Evolutionary conservation across 176 grass and related monocot genomes (phyloP), one percentile per base, ranked within the genome.

Genomic region (Ananas comosus): DNA sequence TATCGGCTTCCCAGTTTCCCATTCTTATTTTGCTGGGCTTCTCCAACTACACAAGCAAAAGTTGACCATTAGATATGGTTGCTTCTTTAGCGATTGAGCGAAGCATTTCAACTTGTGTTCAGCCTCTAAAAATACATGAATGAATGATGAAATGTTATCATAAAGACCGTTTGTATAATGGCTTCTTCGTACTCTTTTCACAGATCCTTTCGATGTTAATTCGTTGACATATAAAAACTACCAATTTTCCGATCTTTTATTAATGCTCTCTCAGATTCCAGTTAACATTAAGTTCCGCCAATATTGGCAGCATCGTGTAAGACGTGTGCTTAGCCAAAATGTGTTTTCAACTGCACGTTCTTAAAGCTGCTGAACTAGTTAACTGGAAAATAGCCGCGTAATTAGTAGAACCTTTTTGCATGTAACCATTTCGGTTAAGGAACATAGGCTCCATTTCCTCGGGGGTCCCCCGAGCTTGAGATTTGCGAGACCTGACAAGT

Each of bases 1-100:
- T 28, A 61, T n/a, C 21, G 71, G 84, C 51, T 82, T 99, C 94
- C 89, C 94, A 99, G 64, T 99, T 99, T 80, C 89, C 89, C 84
- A 99, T 76, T 78, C 84, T 88, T 79, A 91, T 91, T 76, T 87
- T 99, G 21, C 69, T 83, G 7, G 89, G 94, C 71, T 93, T 99
- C 11, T 76, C 77, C 51, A 99, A 74, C 94, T 99, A 57, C 48
- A 76, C 8, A 82, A 56, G 50, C 54, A 77, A 64, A 65, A 78
- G 52, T 58, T 61, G 12, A 51, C 58, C 33, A 4, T 27, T 18
- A 61, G 17, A 61, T 61, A 19, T 2, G n/a, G 56, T 59, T 2
- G 33, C 6, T 42, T 7, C 5, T 42, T 42, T 42, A 42, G 33
- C 33, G 6, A 42, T 42, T 42, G 33, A 42, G 33, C 33, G 54